A percentile compares a stretch with the other conserved stretches of the same genome.
Conservation (phyloP, 2,329 filamentous ascomycete genomes). For the Grosmannia penicillata region DNA sequence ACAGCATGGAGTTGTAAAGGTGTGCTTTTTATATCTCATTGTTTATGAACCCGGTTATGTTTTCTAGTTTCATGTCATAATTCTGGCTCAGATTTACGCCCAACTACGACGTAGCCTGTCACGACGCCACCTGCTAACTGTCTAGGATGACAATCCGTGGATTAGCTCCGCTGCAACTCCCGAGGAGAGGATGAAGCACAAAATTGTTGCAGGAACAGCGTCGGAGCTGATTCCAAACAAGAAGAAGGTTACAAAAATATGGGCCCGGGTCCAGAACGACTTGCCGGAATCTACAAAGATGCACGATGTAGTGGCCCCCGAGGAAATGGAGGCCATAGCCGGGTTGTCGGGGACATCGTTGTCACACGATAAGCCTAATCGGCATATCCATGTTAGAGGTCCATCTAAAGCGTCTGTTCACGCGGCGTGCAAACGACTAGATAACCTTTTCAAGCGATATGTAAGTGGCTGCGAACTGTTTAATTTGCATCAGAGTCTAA, state of each 20-base stretch:
- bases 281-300: constrained; percentile 8
- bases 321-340: constrained; percentile 6
- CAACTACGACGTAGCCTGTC: not conserved
- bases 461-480: constrained; percentile 2
- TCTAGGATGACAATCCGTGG: too few species aligned
- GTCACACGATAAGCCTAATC: constrained; percentile 3
- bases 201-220: too few species aligned
- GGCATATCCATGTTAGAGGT: constrained; percentile 12
- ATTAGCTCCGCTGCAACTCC: too few species aligned
- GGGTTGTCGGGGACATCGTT: constrained; percentile 4
- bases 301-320: constrained; percentile 6
- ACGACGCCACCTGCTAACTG: constrained; percentile 1
- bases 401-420: not conserved
- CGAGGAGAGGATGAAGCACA: too few species aligned
- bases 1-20: too few species aligned
- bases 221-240: too few species aligned
- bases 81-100: too few species aligned
- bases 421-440: constrained; percentile 7
- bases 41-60: too few species aligned
- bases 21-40: too few species aligned
- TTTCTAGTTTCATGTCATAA: too few species aligned
- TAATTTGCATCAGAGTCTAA: not conserved
- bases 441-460: constrained; percentile 10
- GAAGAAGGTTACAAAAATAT: constrained; percentile 7
- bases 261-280: constrained; percentile 13